Evolutionary conservation across 2,329 filamentous ascomycete genomes (phyloP).

Genomic region (Rachicladosporium sp.): DNA sequence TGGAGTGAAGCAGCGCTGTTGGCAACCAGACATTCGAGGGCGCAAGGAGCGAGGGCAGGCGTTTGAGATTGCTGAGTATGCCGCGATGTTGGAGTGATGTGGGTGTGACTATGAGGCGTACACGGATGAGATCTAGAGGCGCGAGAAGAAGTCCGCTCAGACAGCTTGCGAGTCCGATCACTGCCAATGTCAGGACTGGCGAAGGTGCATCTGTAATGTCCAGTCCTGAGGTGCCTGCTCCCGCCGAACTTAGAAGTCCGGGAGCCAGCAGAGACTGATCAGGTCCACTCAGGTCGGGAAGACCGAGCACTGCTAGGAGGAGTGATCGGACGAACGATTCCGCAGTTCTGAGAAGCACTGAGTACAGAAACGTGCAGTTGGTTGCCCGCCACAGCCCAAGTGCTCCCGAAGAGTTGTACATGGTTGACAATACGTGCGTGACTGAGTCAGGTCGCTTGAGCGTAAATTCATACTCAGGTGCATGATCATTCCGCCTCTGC

Average conservation of each 20-base stretch:
- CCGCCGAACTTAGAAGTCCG: constrained; percentile 36
- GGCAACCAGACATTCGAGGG: constrained; percentile 57
- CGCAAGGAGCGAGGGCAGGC: constrained; percentile 59
- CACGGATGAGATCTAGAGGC: constrained; percentile 82
- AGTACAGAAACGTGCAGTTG: constrained; percentile 87
- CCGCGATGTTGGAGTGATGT: constrained; percentile 62
- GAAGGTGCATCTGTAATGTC: constrained; percentile 74
- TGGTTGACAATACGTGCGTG: constrained; percentile 70
- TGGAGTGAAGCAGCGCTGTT: constrained; percentile 75
- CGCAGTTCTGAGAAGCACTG: constrained; percentile 69
- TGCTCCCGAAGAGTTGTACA: constrained; percentile 80
- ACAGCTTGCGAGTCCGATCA: constrained; percentile 53
- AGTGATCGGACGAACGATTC: constrained; percentile 89
- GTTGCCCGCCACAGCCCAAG: constrained; percentile 92
- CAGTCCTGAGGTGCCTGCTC: constrained; percentile 41
- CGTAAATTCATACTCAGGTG: constrained; percentile 44
- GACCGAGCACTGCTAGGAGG: constrained; percentile 77
- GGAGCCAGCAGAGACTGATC: constrained; percentile 54
- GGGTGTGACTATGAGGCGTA: constrained; percentile 65
- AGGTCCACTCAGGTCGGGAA: constrained; percentile 71
- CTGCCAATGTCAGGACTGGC: constrained; percentile 66
- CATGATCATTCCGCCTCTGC: constrained; percentile 9
- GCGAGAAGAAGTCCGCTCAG: constrained; percentile 69
- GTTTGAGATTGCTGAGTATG: constrained; percentile 63
- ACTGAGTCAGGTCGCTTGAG: constrained; percentile 69